Conservation (phyloP, 306 rosid species). For the Cicer cuneatum region DNA sequence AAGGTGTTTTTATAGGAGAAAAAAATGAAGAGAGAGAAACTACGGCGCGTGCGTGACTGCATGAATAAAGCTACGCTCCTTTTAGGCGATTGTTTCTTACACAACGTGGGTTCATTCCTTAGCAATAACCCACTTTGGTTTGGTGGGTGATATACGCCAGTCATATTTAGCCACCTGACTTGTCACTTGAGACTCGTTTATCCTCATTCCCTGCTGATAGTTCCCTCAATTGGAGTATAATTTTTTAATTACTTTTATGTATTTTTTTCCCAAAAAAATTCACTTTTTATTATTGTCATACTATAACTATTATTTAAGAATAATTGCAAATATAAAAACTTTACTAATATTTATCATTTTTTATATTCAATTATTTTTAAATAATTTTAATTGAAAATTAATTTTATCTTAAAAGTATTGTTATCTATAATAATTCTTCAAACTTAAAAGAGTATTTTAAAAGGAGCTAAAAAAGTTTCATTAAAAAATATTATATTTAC, state of each 20-base stretch:
- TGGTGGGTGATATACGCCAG: constrained; percentile 42
- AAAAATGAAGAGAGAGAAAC: constrained; percentile 23
- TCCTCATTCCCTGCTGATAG: not conserved
- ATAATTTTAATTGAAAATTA: too few species aligned
- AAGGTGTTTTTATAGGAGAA: constrained; percentile 43
- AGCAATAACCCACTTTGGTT: constrained; percentile 53
- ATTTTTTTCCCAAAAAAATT: too few species aligned
- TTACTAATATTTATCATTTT: too few species aligned
- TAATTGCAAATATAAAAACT: too few species aligned
- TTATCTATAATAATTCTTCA: too few species aligned
- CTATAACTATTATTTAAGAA: too few species aligned
- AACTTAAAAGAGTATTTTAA: too few species aligned
- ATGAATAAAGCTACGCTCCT: constrained; percentile 65
- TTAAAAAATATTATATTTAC: too few species aligned
- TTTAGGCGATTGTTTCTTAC: constrained; percentile 57
- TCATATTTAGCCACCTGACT: constrained; percentile 47
- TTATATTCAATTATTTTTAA: too few species aligned
- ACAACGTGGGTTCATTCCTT: constrained; percentile 61
- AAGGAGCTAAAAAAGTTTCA: too few species aligned
- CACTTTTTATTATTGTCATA: too few species aligned
- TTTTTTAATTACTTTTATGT: not conserved
- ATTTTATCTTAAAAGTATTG: too few species aligned
- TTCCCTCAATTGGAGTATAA: constrained; percentile 1
- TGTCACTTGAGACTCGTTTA: not conserved
- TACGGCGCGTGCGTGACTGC: constrained; percentile 45